Conservation (phyloP, 768 basidiomycete species). For the Boletales sp. region DNA sequence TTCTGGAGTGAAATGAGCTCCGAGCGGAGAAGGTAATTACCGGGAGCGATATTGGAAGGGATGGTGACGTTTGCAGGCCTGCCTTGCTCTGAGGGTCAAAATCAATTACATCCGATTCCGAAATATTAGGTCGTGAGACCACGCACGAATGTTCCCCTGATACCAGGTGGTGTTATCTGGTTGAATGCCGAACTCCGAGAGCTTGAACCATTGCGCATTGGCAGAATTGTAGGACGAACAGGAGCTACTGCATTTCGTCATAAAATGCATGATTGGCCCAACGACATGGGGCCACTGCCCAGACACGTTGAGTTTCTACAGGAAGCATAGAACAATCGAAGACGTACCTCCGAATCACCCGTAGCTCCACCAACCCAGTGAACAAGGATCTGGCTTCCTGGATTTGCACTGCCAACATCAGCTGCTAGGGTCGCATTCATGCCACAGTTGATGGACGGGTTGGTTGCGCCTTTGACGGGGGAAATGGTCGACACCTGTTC, state of each 20-base stretch:
- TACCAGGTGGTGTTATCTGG: constrained; percentile 40
- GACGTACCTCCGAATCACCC: constrained; percentile 32
- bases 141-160: constrained; percentile 48
- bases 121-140: not conserved
- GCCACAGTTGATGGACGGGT: constrained; percentile 60
- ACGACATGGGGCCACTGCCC: constrained; percentile 51
- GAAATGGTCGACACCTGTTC: constrained; percentile 33
- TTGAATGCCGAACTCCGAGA: constrained; percentile 47
- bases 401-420: constrained; percentile 51
- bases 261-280: constrained; percentile 72
- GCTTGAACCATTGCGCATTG: constrained; percentile 72
- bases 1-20: constrained; percentile 78
- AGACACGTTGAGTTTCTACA: not conserved
- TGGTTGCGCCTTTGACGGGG: constrained; percentile 55
- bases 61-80: constrained; percentile 39
- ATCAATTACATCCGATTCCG: not conserved
- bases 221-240: constrained; percentile 60
- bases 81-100: constrained; percentile 31
- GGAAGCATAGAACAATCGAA: not conserved
- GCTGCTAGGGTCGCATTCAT: constrained; percentile 46
- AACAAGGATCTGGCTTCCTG: constrained; percentile 52
- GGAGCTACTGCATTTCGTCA: constrained; percentile 55
- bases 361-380: constrained; percentile 50
- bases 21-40: constrained; percentile 72
- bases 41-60: constrained; percentile 53